Evolutionary conservation across 2,329 filamentous ascomycete genomes (phyloP).

Genomic region (Aspergillus clavatus): DNA sequence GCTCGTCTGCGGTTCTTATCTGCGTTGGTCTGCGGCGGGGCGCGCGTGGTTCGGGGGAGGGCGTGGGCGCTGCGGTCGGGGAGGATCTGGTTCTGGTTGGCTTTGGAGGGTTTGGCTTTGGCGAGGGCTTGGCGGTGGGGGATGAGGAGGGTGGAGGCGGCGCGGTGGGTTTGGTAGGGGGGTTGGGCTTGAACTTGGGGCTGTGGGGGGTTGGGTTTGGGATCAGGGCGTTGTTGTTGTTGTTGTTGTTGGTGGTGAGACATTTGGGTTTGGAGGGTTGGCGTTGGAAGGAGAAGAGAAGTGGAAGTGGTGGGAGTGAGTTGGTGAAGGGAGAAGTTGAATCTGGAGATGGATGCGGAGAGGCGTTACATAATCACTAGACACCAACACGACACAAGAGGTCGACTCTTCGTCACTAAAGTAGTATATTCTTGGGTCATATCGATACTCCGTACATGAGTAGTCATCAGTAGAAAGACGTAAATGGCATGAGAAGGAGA

Average conservation of each 20-base stretch:
- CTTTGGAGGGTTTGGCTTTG: conserved; percentile 6
- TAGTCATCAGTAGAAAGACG: not conserved
- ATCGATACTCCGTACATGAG: too few species aligned
- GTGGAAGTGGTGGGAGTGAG: too few species aligned
- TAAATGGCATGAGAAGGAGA: not conserved
- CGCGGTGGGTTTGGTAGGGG: conserved; percentile 6
- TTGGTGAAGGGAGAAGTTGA: not conserved
- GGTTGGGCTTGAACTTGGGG: conserved; percentile 5
- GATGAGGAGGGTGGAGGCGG: conserved; percentile 17
- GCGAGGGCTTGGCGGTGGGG: conserved; percentile 24
- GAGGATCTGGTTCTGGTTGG: too few species aligned
- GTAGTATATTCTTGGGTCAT: too few species aligned
- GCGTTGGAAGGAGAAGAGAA: not conserved
- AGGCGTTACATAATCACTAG: not conserved
- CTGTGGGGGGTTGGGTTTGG: not conserved
- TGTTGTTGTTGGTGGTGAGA: not conserved
- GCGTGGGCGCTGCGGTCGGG: conserved; percentile 22
- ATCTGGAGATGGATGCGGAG: not conserved
- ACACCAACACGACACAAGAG: too few species aligned
- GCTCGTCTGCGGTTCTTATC: conserved; percentile 6
- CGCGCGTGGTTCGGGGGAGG: not conserved
- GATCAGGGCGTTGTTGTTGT: not conserved
- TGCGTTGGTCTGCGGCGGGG: too few species aligned
- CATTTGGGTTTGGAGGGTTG: not conserved
- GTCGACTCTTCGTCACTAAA: too few species aligned